These are phyloP conservation scores for Golubevia sp. DNA, from an alignment of 1,284 basidiomycete species.

Conservation along the genomic window DNA sequence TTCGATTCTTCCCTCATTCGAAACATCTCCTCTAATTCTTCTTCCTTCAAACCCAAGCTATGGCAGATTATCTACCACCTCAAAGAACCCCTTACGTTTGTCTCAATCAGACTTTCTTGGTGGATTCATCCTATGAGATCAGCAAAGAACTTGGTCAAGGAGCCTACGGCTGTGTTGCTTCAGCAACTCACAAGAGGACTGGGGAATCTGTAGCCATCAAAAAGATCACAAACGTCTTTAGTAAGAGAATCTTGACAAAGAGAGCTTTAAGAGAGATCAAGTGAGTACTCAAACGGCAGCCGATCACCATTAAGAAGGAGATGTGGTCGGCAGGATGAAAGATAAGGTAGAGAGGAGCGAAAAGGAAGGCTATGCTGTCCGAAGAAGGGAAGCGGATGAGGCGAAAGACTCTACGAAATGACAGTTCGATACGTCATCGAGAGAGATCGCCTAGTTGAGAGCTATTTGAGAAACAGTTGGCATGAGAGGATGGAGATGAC, in stretches of 20 bases:
- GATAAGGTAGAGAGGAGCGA: too few relatives aligned
- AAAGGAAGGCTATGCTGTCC: too few relatives aligned
- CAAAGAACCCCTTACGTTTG: conserved; percentile 30
- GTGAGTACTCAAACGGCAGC: conserved; percentile 15
- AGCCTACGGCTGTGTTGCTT: conserved; percentile 57
- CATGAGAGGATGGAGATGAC: conserved; percentile 22
- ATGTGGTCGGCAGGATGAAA: too few relatives aligned
- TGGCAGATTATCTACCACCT: too few relatives aligned
- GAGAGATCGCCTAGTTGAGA: too few relatives aligned
- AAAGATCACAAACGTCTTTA: conserved; percentile 58
- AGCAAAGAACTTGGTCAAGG: conserved; percentile 56
- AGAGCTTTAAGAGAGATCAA: conserved; percentile 59
- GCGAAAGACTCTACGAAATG: too few relatives aligned
- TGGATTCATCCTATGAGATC: conserved; percentile 55
- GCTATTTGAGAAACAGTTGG: neutral
- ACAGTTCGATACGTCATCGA: too few relatives aligned
- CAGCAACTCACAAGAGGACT: conserved; percentile 51
- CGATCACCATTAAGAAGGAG: too few relatives aligned
- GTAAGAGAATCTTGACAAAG: conserved; percentile 58
- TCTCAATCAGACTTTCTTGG: conserved; percentile 51
- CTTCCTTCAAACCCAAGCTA: too few relatives aligned
- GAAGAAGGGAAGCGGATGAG: too few relatives aligned
- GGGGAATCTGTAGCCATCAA: conserved; percentile 60
- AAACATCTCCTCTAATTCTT: too few relatives aligned
- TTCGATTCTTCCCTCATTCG: too few relatives aligned